Percentiles rank a stretch among this genome's conserved stretches.
These are phyloP conservation scores for Ploettnerulaceae sp. DNA, from an alignment of 2,329 filamentous ascomycete species.

Conservation along the genomic window DNA sequence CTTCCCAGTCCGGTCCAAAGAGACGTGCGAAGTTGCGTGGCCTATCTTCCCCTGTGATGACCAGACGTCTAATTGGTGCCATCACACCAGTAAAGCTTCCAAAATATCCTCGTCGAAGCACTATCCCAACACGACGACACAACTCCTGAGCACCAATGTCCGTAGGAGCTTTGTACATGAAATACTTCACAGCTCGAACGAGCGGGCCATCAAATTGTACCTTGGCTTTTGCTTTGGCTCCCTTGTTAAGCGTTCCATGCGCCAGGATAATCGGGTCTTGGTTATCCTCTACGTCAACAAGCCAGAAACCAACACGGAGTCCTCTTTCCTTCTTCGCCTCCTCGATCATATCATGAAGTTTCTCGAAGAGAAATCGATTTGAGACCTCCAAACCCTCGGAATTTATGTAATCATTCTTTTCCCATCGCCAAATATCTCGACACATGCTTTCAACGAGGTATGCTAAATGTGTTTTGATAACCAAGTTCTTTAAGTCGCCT, in stretches of 20 bases:
- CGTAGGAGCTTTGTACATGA: neutral
- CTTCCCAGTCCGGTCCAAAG: neutral
- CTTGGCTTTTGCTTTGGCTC: neutral
- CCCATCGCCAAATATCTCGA: neutral
- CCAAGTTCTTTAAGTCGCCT: neutral
- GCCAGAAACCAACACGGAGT: neutral
- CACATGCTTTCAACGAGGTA: neutral
- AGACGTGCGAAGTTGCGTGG: neutral
- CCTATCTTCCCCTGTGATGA: neutral
- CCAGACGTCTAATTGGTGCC: neutral
- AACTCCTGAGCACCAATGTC: neutral
- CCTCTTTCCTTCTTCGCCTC: neutral
- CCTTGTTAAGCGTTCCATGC: neutral
- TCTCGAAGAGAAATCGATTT: neutral
- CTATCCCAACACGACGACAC: neutral
- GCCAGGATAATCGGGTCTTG: neutral
- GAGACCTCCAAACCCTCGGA: neutral
- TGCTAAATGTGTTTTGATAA: neutral
- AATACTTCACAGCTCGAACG: neutral
- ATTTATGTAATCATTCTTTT: neutral
- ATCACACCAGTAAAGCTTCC: neutral
- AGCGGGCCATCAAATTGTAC: neutral
- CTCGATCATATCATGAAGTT: conserved; percentile 1
- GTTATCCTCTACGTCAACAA: neutral
- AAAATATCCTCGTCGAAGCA: neutral